These are phyloP conservation scores for Mrakia gelida DNA, from an alignment of 768 basidiomycete genomes.

Conservation along the genomic window DNA sequence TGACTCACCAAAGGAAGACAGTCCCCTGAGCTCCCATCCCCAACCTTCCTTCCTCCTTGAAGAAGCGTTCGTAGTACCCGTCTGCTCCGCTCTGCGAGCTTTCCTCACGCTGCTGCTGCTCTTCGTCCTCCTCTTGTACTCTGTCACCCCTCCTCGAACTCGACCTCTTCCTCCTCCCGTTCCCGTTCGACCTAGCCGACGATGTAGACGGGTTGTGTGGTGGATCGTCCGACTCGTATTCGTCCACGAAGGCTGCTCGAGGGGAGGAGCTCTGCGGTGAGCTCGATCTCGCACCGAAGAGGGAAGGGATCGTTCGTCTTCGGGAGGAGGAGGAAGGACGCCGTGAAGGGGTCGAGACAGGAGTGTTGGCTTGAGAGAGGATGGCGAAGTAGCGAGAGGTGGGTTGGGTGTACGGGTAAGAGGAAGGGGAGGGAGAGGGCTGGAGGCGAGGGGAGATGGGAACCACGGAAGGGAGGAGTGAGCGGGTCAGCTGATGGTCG, in stretches of 20 bases:
- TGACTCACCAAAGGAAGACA: slow-evolving; percentile 70
- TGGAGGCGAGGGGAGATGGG: not conserved
- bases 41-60: slow-evolving; percentile 78
- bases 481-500: not conserved
- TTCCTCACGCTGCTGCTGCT: not conserved
- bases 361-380: slow-evolving; percentile 29
- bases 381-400: slow-evolving; percentile 27
- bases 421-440: not conserved
- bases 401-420: not conserved
- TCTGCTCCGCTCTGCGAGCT: slow-evolving; percentile 51
- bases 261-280: not conserved
- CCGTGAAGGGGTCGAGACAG: slow-evolving; percentile 10
- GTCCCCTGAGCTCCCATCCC: slow-evolving; percentile 91
- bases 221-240: slow-evolving; percentile 2
- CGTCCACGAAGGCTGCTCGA: not conserved
- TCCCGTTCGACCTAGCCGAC: too few species aligned
- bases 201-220: not conserved
- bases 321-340: not conserved
- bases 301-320: not conserved
- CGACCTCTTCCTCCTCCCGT: not conserved
- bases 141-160: not conserved
- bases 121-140: not conserved
- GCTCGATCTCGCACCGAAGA: not conserved
- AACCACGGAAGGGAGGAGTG: not conserved
- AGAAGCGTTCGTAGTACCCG: slow-evolving; percentile 89